These are phyloP conservation scores for Pseudonectria buxi DNA, from an alignment of 2,329 filamentous ascomycete genomes.

Conservation along the genomic window DNA sequence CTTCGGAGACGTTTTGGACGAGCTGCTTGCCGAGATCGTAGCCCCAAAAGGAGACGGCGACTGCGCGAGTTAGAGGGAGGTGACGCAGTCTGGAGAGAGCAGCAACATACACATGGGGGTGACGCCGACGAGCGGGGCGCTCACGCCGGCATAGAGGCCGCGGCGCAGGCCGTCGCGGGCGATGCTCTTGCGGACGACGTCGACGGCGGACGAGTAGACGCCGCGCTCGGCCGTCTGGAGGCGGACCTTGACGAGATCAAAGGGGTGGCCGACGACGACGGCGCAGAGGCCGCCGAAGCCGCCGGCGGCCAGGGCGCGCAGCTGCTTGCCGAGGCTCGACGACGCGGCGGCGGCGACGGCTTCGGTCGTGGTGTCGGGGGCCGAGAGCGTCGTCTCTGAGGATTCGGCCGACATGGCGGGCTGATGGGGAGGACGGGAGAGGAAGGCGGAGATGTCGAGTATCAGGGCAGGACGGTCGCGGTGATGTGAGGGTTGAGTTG, in stretches of 20 bases:
- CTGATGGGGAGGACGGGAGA: constrained; percentile 1
- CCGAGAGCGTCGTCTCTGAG: too few relatives aligned
- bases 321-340: constrained; percentile 39
- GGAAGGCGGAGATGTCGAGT: not conserved
- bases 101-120: constrained; percentile 93
- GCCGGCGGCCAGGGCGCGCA: constrained; percentile 80
- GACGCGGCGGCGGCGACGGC: constrained; percentile 22
- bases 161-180: constrained; percentile 74
- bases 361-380: constrained; percentile 19
- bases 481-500: constrained; percentile 3
- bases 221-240: constrained; percentile 93
- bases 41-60: constrained; percentile 71
- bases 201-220: constrained; percentile 82
- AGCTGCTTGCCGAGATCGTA: constrained; percentile 94
- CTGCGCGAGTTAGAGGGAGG: constrained; percentile 30
- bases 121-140: constrained; percentile 87
- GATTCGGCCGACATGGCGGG: constrained; percentile 17
- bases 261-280: constrained; percentile 90
- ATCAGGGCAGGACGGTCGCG: too few relatives aligned
- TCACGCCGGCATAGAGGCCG: constrained; percentile 94
- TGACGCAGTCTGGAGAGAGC: not conserved
- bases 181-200: constrained; percentile 84
- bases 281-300: constrained; percentile 92
- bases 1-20: constrained; percentile 61
- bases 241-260: constrained; percentile 95